Evolutionary conservation across 2,329 filamentous ascomycete genomes (phyloP), one percentile per base, ranked within the genome.

Genomic region (Beauveria sp.): DNA sequence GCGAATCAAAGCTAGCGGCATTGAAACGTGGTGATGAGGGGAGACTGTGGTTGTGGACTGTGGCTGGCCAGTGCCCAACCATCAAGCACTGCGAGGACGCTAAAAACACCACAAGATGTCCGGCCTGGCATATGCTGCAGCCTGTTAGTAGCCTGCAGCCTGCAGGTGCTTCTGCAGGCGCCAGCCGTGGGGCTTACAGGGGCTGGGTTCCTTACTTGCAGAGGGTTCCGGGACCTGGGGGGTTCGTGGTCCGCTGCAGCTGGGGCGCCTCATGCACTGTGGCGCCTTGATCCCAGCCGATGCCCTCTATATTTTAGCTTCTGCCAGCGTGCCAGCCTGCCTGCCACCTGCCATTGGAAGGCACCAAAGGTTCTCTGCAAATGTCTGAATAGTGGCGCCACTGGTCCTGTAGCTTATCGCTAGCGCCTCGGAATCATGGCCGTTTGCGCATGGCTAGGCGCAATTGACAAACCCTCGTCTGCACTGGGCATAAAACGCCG

Each of bases 1-100:
- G 65, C 67, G 65, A 70, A 70, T 70, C 65, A 66, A 40, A 58
- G 60, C 47, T 57, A n/a, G 55, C 40, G 30, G 37, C 53, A 57
- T 30, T 20, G 61, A 59, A 69, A 69, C 67, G 68, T 69, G 67
- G 62, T 60, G 55, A 63, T 60, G 56, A 48, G 57, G 34, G 57
- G 14, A 18, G 34, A 37, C 34, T 37, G 30, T 14, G 12, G 30
- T 34, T 34, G 30, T 34, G 30, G 12, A 34, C 14, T 24, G 30
- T 24, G 20, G 44, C 20, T 34, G 22, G 30, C 34, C 7, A 28
- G 10, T 20, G 12, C 30, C 30, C 30, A 34, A 14, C 30, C 30
- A 34, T 34, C 30, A 5, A 34, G 30, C 30, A 34, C 30, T 14
- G 30, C 30, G 12, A 47, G 12, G 22, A 26, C 20, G 44, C 44